phyloP scores from a whole-genome alignment of 495 filamentous ascomycete genomes.

The Staphylotrichum longicolle region DNA sequence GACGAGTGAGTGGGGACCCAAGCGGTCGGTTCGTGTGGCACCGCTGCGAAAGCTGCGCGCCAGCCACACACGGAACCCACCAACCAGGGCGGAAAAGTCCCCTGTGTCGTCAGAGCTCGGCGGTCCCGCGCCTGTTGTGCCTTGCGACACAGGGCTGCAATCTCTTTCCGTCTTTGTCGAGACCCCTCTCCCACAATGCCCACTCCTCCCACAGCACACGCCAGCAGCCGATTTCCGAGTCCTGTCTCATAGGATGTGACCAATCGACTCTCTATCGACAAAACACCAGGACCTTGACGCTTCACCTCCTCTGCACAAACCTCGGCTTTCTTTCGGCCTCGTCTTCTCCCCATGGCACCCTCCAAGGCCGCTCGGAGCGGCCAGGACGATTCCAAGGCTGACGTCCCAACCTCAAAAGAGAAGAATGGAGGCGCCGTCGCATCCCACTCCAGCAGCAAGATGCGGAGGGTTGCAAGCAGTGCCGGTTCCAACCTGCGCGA shows the following conservation, averaged over 20 bases:
- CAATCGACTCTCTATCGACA: background rate
- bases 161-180: conserved; percentile 23
- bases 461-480: conserved; percentile 47
- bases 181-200: conserved; percentile 29
- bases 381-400: conserved; percentile 50
- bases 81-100: conserved; percentile 11
- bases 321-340: background rate
- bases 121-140: conserved; percentile 19
- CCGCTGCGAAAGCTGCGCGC: background rate
- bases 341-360: conserved; percentile 34
- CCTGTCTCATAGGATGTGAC: conserved; percentile 24
- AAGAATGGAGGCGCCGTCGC: conserved; percentile 39
- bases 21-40: conserved; percentile 10
- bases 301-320: background rate
- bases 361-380: conserved; percentile 34
- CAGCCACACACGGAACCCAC: conserved; percentile 11
- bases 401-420: conserved; percentile 44
- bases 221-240: conserved; percentile 8
- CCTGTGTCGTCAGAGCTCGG: conserved; percentile 30
- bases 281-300: background rate
- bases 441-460: conserved; percentile 44
- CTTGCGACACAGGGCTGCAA: conserved; percentile 27
- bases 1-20: conserved; percentile 2
- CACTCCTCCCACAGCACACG: conserved; percentile 16
- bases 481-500: conserved; percentile 45